Percentiles rank a stretch among this genome's conserved stretches.
Evolutionary conservation across 345 rosid species (phyloP).

Genomic region (Arabis hirsuta): DNA sequence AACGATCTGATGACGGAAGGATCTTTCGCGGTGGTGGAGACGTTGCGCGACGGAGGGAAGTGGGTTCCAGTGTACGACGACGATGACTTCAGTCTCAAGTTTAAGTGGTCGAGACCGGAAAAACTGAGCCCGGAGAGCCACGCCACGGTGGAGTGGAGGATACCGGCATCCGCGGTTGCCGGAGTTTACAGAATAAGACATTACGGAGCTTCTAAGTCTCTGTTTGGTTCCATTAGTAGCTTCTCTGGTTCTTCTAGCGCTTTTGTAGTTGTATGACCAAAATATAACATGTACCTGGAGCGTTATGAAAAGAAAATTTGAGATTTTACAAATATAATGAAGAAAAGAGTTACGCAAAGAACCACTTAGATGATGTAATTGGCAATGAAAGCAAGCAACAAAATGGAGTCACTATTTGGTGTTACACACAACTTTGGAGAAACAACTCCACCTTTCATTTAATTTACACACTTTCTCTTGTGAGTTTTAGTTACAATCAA

Average conservation of each 20-base stretch:
- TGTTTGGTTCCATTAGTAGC: constrained; percentile 63
- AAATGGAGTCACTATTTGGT: background rate
- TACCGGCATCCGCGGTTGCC: constrained; percentile 56
- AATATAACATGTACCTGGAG: background rate
- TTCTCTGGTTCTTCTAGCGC: constrained; percentile 86
- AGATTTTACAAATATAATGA: too few species aligned
- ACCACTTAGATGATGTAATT: constrained; percentile 1
- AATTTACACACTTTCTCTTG: constrained; percentile 17
- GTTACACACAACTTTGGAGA: constrained; percentile 9
- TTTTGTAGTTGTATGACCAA: constrained; percentile 59
- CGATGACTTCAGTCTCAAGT: constrained; percentile 80
- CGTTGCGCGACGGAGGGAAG: constrained; percentile 53
- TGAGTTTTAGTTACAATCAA: constrained; percentile 32
- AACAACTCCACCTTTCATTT: constrained; percentile 16
- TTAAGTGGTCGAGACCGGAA: constrained; percentile 81
- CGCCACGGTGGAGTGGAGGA: constrained; percentile 75
- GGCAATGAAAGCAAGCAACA: background rate
- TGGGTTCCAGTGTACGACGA: constrained; percentile 86
- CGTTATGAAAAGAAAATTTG: background rate
- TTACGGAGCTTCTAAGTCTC: constrained; percentile 81
- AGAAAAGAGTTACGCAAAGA: too few species aligned
- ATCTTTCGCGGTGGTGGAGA: constrained; percentile 81
- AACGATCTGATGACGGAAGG: constrained; percentile 93
- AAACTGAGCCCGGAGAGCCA: constrained; percentile 67
- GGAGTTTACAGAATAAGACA: constrained; percentile 84